These are phyloP conservation scores for Sparassis latifolia DNA, from an alignment of 1,284 basidiomycete genomes.

Conservation along the genomic window DNA sequence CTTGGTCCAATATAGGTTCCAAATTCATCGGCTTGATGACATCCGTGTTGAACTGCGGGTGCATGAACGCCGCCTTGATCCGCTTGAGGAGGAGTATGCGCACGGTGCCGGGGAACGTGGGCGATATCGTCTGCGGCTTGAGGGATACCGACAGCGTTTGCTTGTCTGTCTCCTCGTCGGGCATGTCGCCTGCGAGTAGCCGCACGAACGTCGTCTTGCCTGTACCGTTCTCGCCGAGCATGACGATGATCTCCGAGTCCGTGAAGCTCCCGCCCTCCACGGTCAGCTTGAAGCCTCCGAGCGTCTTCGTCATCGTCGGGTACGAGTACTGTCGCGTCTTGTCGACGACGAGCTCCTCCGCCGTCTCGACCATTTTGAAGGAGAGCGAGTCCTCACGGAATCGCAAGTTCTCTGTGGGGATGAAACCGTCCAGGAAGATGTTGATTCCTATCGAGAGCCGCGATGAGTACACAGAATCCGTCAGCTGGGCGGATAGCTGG, in stretches of 20 bases:
- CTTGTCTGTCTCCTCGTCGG: constrained; percentile 79
- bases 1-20: constrained; percentile 91
- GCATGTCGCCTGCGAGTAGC: constrained; percentile 82
- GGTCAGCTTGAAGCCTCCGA: constrained; percentile 89
- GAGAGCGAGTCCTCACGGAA: constrained; percentile 92
- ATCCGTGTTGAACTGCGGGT: constrained; percentile 95
- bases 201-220: constrained; percentile 97
- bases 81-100: constrained; percentile 89
- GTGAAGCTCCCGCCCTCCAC: constrained; percentile 86
- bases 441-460: constrained; percentile 69
- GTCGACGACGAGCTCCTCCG: constrained; percentile 79
- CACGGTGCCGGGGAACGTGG: constrained; percentile 91
- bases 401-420: constrained; percentile 96
- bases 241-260: constrained; percentile 95
- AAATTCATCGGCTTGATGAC: constrained; percentile 95
- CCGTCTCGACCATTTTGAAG: constrained; percentile 95
- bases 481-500: no score
- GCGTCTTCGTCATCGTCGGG: constrained; percentile 92
- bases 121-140: constrained; percentile 95
- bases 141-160: constrained; percentile 80
- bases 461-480: not conserved
- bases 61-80: constrained; percentile 93
- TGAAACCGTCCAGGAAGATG: constrained; percentile 96
- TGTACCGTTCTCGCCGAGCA: constrained; percentile 96
- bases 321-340: constrained; percentile 86